These are phyloP conservation scores for Lactarius quietus DNA, from an alignment of 768 basidiomycete species.

Conservation along the genomic window DNA sequence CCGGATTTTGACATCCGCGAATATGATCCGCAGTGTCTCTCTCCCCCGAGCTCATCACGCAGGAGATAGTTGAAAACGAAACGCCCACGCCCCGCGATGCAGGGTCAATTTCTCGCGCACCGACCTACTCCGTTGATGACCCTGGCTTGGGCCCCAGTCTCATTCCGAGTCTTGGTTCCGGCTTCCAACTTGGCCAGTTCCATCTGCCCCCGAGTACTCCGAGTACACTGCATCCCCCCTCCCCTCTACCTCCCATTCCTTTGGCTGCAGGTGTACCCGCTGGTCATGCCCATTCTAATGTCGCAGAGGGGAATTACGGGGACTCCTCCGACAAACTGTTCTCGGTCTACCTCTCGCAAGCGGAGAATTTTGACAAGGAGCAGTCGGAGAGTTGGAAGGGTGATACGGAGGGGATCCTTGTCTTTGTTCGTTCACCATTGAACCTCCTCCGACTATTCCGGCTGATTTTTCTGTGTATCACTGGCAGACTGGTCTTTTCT, in stretches of 20 bases:
- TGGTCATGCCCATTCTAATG: background rate
- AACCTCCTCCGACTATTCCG: background rate
- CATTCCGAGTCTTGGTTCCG: background rate
- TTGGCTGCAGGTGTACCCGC: background rate
- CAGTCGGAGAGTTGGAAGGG: slow-evolving; percentile 25
- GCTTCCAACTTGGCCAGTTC: background rate
- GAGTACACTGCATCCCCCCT: background rate
- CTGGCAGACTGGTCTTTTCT: slow-evolving; percentile 30
- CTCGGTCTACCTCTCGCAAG: slow-evolving; percentile 21
- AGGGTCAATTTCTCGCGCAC: slow-evolving; percentile 5
- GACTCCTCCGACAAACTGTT: slow-evolving; percentile 20
- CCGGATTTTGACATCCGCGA: background rate
- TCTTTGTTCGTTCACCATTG: slow-evolving; percentile 21
- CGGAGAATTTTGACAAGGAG: slow-evolving; percentile 22
- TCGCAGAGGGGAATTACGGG: slow-evolving; percentile 12
- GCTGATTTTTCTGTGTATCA: background rate
- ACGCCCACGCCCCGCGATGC: background rate
- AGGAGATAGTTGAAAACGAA: background rate
- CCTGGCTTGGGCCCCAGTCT: background rate
- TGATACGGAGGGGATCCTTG: slow-evolving; percentile 25
- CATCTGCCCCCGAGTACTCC: background rate
- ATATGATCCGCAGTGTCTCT: background rate
- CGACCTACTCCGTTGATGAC: slow-evolving; percentile 16
- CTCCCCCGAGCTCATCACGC: background rate
- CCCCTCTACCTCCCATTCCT: background rate